Evolutionary conservation across 352 stramenopile species (phyloP), one percentile per base, ranked within the genome.

Genomic region (Pythium pectinolyticum): DNA sequence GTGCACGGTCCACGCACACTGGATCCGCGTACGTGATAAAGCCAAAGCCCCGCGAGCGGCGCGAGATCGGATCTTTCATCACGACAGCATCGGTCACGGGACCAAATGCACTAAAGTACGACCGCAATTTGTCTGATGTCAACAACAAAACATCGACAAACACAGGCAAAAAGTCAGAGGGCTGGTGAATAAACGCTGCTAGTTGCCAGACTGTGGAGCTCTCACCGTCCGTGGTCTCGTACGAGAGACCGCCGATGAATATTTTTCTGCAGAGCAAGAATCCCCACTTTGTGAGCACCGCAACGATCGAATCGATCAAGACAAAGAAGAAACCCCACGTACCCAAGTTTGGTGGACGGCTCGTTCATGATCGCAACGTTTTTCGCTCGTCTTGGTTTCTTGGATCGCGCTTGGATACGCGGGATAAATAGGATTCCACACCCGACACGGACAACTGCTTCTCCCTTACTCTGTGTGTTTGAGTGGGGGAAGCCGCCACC

Each of bases 21-120:
- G 88, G 80, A 56, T 96, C 89, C 37, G 85, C 88, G 72, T 96
- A 97, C 54, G 90, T 97, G 79, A 97, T 97, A 72, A 97, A 97
- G n/a, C 90, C 90, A 67, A 97, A 97, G 43, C 90, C 90, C 50
- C 90, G 77, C 37, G 89, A 97, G 48, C 90, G 83, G 56, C 88
- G 81, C 37, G 90, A 97, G 55, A 97, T 96, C 57, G 88, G 86
- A 56, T 97, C 90, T 67, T 96, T 97, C 90, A 97, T 97, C 66
- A 97, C 90, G 39, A 97, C 89, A 6, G 90, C 90, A 73, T 97
- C 90, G 5, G 89, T 96, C 46, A 97, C 90, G 0, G 80, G 69
- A 28, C 90, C 90, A 54, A 95, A 97, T 30, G 86, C 80, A 52
- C 84, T 84, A 65, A 97, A 97, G 73, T 97, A 96, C 59, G 74